A percentile compares a stretch with the other conserved stretches of the same genome.
Conservation (phyloP, 495 filamentous ascomycete genomes). For the Penicillium lagena region DNA sequence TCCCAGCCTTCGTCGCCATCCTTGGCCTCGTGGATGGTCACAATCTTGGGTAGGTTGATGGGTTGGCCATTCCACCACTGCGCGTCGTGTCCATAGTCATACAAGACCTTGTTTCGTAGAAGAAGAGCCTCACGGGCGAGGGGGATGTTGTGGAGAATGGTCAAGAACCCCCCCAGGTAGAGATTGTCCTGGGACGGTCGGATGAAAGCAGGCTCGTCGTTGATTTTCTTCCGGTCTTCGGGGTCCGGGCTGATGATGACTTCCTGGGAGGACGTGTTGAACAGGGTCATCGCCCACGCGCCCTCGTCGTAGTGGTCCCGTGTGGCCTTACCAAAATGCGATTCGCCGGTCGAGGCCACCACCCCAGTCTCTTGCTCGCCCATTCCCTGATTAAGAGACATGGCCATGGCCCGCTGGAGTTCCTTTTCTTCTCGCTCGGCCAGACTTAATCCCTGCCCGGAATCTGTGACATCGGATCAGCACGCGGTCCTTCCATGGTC, state of each 20-base stretch:
- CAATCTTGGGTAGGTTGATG: slow-evolving; percentile 52
- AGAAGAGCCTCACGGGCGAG: slow-evolving; percentile 69
- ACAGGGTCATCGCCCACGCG: slow-evolving; percentile 69
- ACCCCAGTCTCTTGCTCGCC: slow-evolving; percentile 55
- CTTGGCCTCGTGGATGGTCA: slow-evolving; percentile 41
- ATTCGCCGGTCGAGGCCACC: slow-evolving; percentile 25
- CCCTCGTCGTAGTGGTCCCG: slow-evolving; percentile 62
- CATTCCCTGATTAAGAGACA: slow-evolving; percentile 41
- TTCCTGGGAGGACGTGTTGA: slow-evolving; percentile 49
- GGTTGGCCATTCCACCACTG: slow-evolving; percentile 83
- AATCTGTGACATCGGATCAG: slow-evolving; percentile 18
- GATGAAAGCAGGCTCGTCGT: slow-evolving; percentile 63
- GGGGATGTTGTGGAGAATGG: slow-evolving; percentile 82
- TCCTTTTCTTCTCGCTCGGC: slow-evolving; percentile 53
- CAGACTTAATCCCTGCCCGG: slow-evolving; percentile 36
- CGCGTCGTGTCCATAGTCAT: slow-evolving; percentile 59
- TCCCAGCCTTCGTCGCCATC: slow-evolving; percentile 32
- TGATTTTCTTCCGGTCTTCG: slow-evolving; percentile 51
- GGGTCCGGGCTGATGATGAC: slow-evolving; percentile 55
- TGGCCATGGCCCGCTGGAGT: slow-evolving; percentile 50
- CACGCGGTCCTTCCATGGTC: slow-evolving; percentile 3
- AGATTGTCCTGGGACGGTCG: slow-evolving; percentile 53
- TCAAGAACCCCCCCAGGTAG: slow-evolving; percentile 62
- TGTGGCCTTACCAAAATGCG: slow-evolving; percentile 68
- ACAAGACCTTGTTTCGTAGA: slow-evolving; percentile 37